phyloP scores from a whole-genome alignment of 2,329 filamentous ascomycete species.

The Geoglossum cookeanum region DNA sequence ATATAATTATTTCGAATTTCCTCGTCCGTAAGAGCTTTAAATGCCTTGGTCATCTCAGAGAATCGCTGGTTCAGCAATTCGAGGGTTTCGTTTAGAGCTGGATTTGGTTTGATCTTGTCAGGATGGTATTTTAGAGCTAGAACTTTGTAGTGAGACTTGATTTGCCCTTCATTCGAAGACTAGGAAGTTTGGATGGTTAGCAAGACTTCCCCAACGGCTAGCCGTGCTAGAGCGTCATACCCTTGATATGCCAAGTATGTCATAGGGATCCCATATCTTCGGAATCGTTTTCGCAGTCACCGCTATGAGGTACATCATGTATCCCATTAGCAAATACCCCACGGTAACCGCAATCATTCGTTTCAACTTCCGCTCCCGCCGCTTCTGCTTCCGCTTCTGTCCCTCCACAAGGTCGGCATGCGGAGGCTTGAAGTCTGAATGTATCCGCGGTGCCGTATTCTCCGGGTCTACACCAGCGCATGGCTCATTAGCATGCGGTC shows the following conservation, averaged over 20 bases:
- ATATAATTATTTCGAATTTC: slow-evolving; percentile 94
- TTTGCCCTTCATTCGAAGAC: slow-evolving; percentile 72
- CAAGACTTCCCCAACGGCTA: slow-evolving; percentile 3
- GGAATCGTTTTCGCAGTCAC: slow-evolving; percentile 51
- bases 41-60: slow-evolving; percentile 92
- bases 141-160: slow-evolving; percentile 78
- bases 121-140: slow-evolving; percentile 78
- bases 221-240: slow-evolving; percentile 26
- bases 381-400: slow-evolving; percentile 70
- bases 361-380: slow-evolving; percentile 77
- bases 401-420: slow-evolving; percentile 68
- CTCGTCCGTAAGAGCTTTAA: slow-evolving; percentile 94
- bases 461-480: slow-evolving; percentile 37
- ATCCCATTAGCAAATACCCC: slow-evolving; percentile 70
- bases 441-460: slow-evolving; percentile 64
- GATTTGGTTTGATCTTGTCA: slow-evolving; percentile 74
- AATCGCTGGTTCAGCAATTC: slow-evolving; percentile 74
- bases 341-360: slow-evolving; percentile 53
- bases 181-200: slow-evolving; percentile 19
- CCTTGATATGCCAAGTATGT: slow-evolving; percentile 73
- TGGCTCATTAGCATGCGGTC: slow-evolving; percentile 10
- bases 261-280: slow-evolving; percentile 93
- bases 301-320: slow-evolving; percentile 81
- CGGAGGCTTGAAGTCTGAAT: slow-evolving; percentile 60
- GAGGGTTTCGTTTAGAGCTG: slow-evolving; percentile 70